These are phyloP conservation scores for Athelia psychrophila DNA, from an alignment of 1,284 basidiomycete genomes.

Conservation along the genomic window DNA sequence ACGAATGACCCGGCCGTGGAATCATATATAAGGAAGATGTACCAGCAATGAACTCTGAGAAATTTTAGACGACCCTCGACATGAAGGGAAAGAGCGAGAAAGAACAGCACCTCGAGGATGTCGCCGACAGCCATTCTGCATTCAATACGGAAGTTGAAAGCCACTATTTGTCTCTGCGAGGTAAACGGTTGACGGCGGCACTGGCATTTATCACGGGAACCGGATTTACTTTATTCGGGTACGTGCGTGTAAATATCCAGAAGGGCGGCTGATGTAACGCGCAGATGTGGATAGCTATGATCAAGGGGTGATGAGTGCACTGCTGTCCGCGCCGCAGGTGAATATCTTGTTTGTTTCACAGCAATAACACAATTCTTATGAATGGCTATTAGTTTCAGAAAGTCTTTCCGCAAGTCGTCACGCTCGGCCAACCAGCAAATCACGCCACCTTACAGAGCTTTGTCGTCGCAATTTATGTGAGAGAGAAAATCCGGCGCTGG, in stretches of 20 bases:
- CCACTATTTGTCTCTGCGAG: constrained; percentile 34
- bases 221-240: constrained; percentile 60
- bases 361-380: too few relatives aligned
- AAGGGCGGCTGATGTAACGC: constrained; percentile 1
- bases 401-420: constrained; percentile 45
- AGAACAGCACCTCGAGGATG: too few relatives aligned
- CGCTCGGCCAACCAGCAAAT: constrained; percentile 29
- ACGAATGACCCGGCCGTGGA: too few relatives aligned
- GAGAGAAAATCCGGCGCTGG: constrained; percentile 12
- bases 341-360: too few relatives aligned
- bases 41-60: too few relatives aligned
- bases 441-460: constrained; percentile 54
- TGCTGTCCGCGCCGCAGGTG: constrained; percentile 51
- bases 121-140: too few relatives aligned
- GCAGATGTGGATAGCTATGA: constrained; percentile 45
- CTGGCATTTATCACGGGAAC: constrained; percentile 52
- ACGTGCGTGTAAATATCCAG: constrained; percentile 9
- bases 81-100: too few relatives aligned
- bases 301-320: constrained; percentile 63
- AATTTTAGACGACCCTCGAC: too few relatives aligned
- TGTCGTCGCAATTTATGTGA: constrained; percentile 51
- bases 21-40: too few relatives aligned
- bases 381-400: constrained; percentile 39
- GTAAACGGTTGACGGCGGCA: constrained; percentile 38
- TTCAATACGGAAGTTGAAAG: constrained; percentile 22